These are phyloP conservation scores for Vitis rotundifolia DNA, from an alignment of 164 flowering plant genomes.

Conservation along the genomic window DNA sequence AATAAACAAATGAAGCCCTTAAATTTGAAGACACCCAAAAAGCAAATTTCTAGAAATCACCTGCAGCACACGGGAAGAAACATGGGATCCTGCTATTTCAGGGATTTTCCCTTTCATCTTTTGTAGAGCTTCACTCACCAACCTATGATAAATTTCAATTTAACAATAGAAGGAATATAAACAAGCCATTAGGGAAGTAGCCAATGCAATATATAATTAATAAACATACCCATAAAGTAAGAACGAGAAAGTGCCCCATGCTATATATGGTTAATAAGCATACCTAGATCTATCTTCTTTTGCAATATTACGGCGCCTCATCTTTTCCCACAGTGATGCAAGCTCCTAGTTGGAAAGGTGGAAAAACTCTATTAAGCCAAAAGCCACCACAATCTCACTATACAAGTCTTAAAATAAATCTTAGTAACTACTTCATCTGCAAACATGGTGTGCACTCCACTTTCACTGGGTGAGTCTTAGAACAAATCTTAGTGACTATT, in stretches of 20 bases:
- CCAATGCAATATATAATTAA: not conserved
- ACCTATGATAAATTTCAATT: conserved; percentile 33
- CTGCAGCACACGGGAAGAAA: conserved; percentile 96
- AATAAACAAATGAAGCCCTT: not conserved
- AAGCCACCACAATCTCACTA: not conserved
- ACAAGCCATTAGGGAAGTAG: not conserved
- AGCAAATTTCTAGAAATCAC: conserved; percentile 27
- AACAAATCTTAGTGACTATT: too few species aligned
- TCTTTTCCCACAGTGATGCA: conserved; percentile 86
- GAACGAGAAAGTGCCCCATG: not conserved
- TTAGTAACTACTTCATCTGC: too few species aligned
- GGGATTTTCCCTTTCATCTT: conserved; percentile 90
- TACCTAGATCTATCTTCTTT: conserved; percentile 91
- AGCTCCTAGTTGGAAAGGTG: conserved; percentile 57
- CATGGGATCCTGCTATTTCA: conserved; percentile 89
- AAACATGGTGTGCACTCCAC: too few species aligned
- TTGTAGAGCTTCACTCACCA: conserved; percentile 70
- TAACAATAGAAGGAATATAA: not conserved
- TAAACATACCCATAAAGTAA: too few species aligned
- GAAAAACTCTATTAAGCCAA: conserved; percentile 1
- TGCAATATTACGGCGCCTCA: conserved; percentile 73
- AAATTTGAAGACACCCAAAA: not conserved
- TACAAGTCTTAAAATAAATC: too few species aligned
- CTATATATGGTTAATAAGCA: conserved; percentile 10
- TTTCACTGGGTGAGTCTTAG: too few species aligned